Evolutionary conservation across 2,329 filamentous ascomycete genomes (phyloP).

Genomic region (Chrysosporium keratinophilum): DNA sequence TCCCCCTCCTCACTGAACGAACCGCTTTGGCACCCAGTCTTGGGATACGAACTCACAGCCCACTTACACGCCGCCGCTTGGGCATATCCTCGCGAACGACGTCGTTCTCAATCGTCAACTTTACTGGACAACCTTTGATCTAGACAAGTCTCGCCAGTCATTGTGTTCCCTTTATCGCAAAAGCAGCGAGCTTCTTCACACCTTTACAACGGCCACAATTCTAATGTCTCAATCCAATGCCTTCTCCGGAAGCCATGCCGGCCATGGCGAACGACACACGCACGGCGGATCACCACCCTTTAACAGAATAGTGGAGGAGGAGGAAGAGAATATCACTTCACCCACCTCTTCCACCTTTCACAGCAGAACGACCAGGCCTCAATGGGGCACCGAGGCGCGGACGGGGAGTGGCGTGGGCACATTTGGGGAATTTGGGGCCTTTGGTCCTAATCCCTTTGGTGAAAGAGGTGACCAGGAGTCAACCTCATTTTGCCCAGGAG

Average conservation of each 20-base stretch:
- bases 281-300: constrained; percentile 25
- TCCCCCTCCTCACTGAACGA: neutral
- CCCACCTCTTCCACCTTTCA: constrained; percentile 57
- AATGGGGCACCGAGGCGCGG: constrained; percentile 14
- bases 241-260: constrained; percentile 9
- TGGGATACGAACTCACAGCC: neutral
- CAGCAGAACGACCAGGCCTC: constrained; percentile 25
- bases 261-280: constrained; percentile 6
- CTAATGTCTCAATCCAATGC: constrained; percentile 12
- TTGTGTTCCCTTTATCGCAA: neutral
- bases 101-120: neutral
- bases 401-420: constrained; percentile 16
- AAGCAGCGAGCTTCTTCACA: neutral
- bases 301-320: constrained; percentile 65
- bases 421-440: constrained; percentile 18
- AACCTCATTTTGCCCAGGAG: neutral
- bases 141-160: neutral
- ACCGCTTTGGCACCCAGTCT: neutral
- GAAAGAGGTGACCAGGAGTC: constrained; percentile 1
- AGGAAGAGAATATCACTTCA: constrained; percentile 69
- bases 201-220: neutral
- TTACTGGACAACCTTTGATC: neutral
- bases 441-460: constrained; percentile 27
- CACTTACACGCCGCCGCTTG: neutral
- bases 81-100: neutral